phyloP scores from a whole-genome alignment of 2,329 filamentous ascomycete genomes.

The Thielaviopsis euricoi region DNA sequence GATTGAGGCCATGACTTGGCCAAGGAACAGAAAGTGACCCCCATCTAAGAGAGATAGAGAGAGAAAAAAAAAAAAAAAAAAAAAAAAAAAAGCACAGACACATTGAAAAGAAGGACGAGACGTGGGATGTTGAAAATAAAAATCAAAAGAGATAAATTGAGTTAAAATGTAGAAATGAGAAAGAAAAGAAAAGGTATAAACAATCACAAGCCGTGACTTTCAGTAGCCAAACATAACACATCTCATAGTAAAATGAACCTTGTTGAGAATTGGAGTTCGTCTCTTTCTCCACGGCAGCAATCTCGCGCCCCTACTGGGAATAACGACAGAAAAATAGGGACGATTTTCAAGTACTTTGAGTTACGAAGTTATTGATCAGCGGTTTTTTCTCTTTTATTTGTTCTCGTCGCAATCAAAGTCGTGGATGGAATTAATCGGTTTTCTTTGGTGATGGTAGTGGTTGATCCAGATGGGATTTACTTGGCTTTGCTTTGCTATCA shows the following conservation, averaged over 20 bases:
- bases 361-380: no score
- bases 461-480: no score
- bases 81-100: background rate
- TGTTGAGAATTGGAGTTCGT: background rate
- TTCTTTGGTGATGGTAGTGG: no score
- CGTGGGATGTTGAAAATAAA: no score
- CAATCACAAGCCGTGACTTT: no score
- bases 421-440: no score
- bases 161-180: background rate
- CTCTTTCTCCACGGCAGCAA: background rate
- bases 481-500: background rate
- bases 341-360: no score
- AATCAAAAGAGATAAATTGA: background rate
- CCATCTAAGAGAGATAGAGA: background rate
- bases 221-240: background rate
- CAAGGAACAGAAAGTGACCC: background rate
- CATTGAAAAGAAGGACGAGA: background rate
- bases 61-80: background rate
- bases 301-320: background rate
- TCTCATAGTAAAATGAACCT: background rate
- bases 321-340: background rate
- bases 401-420: no score
- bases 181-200: background rate
- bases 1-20: background rate
- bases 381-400: no score